Evolutionary conservation across 805 yeast genomes (phyloP).

Genomic region (Pichia deserticola): DNA sequence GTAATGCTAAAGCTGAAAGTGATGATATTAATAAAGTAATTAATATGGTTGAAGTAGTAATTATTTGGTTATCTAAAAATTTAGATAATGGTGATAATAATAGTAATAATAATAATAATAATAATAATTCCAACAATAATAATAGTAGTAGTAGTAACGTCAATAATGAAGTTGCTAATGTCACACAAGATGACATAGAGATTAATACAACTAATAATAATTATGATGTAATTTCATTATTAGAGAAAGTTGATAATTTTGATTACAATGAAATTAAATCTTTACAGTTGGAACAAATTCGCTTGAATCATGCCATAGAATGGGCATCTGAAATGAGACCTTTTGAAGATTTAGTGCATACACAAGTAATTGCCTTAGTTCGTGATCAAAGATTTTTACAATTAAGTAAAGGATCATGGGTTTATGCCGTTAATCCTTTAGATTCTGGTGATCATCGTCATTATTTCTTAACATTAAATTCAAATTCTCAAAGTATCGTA

Average conservation of each 20-base stretch:
- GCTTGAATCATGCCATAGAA: constrained; percentile 26
- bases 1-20: constrained; percentile 7
- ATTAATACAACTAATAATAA: background rate
- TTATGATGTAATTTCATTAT: constrained; percentile 5
- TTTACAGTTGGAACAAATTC: constrained; percentile 42
- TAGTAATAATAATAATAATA: background rate
- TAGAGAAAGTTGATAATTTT: constrained; percentile 12
- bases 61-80: constrained; percentile 8
- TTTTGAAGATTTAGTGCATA: constrained; percentile 43
- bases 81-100: background rate
- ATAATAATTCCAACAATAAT: background rate
- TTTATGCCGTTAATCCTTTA: constrained; percentile 51
- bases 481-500: constrained; percentile 53
- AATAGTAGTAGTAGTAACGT: too few relatives aligned
- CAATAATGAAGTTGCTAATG: too few relatives aligned
- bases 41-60: constrained; percentile 2
- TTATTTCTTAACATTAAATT: constrained; percentile 56
- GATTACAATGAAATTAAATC: constrained; percentile 45
- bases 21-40: constrained; percentile 9
- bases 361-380: constrained; percentile 63
- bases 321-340: constrained; percentile 42
- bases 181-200: background rate
- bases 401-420: constrained; percentile 77
- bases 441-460: constrained; percentile 12
- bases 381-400: constrained; percentile 67